phyloP scores from a whole-genome alignment of 257 asterid species.

The Solanum clarkiae region DNA sequence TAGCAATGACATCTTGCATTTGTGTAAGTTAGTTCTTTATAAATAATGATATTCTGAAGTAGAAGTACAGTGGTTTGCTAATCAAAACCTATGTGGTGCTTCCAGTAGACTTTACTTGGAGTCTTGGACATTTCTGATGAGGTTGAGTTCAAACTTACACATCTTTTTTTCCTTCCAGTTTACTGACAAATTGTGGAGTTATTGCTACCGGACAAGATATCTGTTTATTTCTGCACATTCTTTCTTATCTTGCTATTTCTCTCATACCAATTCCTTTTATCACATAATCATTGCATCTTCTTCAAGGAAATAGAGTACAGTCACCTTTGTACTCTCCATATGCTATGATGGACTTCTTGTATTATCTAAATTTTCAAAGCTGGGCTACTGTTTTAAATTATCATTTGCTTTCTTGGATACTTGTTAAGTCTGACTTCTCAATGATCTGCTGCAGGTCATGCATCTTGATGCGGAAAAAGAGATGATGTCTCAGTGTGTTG shows the following conservation, averaged over 20 bases:
- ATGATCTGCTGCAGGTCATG: conserved; percentile 56
- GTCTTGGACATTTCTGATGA: neutral
- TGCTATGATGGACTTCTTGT: neutral
- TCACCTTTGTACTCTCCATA: neutral
- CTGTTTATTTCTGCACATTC: neutral
- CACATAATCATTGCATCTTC: neutral
- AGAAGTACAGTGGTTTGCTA: neutral
- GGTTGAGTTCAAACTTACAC: neutral
- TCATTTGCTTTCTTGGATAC: neutral
- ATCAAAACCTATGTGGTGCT: neutral
- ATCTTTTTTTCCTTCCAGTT: neutral
- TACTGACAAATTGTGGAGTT: neutral
- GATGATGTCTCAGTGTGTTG: conserved; percentile 98
- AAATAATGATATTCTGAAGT: neutral
- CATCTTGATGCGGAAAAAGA: conserved; percentile 98
- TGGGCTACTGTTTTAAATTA: neutral
- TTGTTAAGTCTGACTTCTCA: neutral
- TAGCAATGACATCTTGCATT: neutral
- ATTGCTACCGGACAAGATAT: neutral
- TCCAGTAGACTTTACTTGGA: neutral
- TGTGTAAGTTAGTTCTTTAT: neutral
- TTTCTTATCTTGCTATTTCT: neutral
- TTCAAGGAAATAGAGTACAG: neutral
- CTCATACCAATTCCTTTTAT: neutral
- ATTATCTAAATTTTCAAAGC: neutral